phyloP scores from a whole-genome alignment of 306 rosid genomes.

The Cicer arietinum region DNA sequence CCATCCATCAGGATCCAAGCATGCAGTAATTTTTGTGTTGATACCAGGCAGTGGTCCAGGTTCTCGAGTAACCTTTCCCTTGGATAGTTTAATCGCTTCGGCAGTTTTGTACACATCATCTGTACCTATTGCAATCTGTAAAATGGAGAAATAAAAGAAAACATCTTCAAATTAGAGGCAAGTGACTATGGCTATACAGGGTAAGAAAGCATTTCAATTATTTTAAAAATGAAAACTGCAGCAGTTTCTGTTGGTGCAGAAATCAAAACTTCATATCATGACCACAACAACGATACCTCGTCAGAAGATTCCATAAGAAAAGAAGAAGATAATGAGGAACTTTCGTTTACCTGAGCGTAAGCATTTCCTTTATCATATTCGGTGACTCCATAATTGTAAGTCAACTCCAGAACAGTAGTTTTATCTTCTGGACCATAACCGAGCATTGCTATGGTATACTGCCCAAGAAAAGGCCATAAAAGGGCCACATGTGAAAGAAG shows the following conservation, averaged over 20 bases:
- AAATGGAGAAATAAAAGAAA: constrained; percentile 34
- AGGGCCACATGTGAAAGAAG: constrained; percentile 28
- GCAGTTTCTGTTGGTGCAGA: constrained; percentile 7
- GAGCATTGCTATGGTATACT: constrained; percentile 88
- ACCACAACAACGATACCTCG: constrained; percentile 19
- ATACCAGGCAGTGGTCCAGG: constrained; percentile 98
- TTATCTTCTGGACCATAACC: constrained; percentile 98
- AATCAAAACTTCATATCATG: constrained; percentile 28
- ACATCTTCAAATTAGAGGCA: constrained; percentile 35
- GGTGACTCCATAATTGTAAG: constrained; percentile 93
- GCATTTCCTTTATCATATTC: constrained; percentile 93
- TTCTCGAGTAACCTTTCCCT: constrained; percentile 88
- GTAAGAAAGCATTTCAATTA: constrained; percentile 29
- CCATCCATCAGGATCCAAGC: constrained; percentile 99
- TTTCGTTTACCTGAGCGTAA: constrained; percentile 78
- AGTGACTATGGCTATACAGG: background rate
- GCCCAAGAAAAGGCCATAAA: constrained; percentile 35
- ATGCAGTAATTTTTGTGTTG: constrained; percentile 93
- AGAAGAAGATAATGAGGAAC: constrained; percentile 22
- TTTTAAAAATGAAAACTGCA: background rate
- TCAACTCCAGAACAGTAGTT: constrained; percentile 85
- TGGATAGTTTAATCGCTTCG: constrained; percentile 74
- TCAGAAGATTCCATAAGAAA: constrained; percentile 27
- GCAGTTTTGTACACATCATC: constrained; percentile 96
- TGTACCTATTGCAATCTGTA: constrained; percentile 91